Base-by-base conservation (phyloP, 192 early-diverging fungal species). In the Hyaloraphidium curvatum region DNA sequence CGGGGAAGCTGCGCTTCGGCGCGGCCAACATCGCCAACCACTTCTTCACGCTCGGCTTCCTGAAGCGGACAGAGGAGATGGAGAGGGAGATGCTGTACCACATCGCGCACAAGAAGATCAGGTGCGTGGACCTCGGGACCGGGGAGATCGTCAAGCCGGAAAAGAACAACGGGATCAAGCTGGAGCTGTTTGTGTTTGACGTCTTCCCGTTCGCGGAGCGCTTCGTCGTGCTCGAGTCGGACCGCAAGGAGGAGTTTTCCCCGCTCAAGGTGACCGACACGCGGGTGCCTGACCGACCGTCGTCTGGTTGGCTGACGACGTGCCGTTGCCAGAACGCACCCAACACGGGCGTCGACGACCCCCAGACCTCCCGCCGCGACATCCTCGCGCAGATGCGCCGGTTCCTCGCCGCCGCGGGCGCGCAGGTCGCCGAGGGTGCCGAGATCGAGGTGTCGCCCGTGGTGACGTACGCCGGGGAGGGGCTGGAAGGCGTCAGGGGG, bases 131-230 rank as follows among this genome's bases (percentile, higher is more conserved):
- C 56, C 51, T 78, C n/a, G 66, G 69, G 28, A 75, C 83, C 4
- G 91, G 89, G 37, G 73, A 78, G 55, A 53, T 64, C 25, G 59
- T 84, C 37, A 57, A 64, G 0, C 94, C 94, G 21, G 75, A 68
- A 35, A 77, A 78, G 56, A 78, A 80, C 64, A 96, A 93, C 59
- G 94, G 91, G 40, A 91, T 98, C 78, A 98, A 98, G 70, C 77
- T 98, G 13, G 94, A 98, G 72, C 76, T 90, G 59, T 98, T 98
- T 68, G 91, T 98, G 37, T 98, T 98, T 81, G 94, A 98, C 65
- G 91, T 98, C 9, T 89, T 98, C 67, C 91, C 94, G 23, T 89
- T 80, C 58, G 80, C 83, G 25, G 65, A 92, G 54, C 57, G 69
- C 31, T 74, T 98, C 73, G 87, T 91, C 27, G 89, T 96, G 29